phyloP scores from a whole-genome alignment of 192 early-diverging fungal genomes.

The Coemansia sp. region DNA sequence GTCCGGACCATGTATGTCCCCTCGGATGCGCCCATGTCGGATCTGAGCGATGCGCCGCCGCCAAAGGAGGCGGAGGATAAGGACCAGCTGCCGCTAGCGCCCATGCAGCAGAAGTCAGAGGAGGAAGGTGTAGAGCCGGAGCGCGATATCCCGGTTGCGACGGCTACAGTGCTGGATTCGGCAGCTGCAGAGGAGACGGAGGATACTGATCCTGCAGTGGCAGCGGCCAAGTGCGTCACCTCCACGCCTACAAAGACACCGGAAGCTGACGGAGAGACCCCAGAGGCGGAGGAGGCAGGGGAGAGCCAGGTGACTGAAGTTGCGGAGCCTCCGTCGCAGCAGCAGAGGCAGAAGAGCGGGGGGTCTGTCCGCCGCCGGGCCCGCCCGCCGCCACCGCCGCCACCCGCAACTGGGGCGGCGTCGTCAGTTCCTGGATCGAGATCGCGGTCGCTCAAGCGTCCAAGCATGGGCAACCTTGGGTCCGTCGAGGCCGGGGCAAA shows the following conservation, averaged over 20 bases:
- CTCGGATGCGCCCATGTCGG: neutral
- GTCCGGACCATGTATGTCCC: constrained; percentile 45
- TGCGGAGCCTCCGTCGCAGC: neutral
- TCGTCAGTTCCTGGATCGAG: neutral
- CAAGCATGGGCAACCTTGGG: constrained; percentile 3
- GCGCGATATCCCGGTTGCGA: constrained; percentile 7
- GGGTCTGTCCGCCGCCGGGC: constrained; percentile 35
- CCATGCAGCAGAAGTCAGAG: neutral
- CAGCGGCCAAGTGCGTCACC: neutral
- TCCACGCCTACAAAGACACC: neutral
- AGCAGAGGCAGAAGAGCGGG: constrained; percentile 12
- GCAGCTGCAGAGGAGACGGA: neutral
- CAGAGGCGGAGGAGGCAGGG: neutral
- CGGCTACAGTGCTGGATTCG: neutral
- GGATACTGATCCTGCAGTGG: neutral
- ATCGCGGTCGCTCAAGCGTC: constrained; percentile 7
- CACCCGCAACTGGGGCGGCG: too few relatives aligned
- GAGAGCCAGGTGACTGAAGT: neutral
- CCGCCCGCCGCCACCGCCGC: constrained; percentile 33
- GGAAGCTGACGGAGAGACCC: neutral
- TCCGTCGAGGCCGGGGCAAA: neutral
- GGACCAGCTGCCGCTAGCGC: neutral
- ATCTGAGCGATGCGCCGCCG: neutral
- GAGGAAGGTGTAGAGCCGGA: neutral
- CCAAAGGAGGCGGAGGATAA: neutral